Evolutionary conservation across 2,329 filamentous ascomycete species (phyloP).

Genomic region (Leptosphaerulina australis): DNA sequence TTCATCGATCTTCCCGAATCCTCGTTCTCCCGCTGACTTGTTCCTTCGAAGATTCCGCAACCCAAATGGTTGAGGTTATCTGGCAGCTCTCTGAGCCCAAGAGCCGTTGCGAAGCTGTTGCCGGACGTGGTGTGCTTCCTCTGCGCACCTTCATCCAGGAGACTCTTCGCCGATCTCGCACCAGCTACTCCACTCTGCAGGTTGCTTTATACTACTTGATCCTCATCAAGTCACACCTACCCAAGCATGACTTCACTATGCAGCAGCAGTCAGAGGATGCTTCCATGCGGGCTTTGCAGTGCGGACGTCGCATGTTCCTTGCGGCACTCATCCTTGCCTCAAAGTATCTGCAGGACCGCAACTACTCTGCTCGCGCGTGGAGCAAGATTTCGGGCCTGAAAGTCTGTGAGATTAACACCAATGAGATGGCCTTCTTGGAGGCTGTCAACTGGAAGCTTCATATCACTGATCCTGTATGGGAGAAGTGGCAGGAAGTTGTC

Average conservation of each 20-base stretch:
- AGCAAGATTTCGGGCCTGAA: conserved; percentile 98
- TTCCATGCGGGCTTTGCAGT: conserved; percentile 81
- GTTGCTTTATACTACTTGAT: conserved; percentile 96
- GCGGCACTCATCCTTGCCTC: conserved; percentile 93
- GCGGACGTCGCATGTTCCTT: conserved; percentile 96
- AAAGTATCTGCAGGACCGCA: conserved; percentile 97
- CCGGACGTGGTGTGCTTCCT: conserved; percentile 79
- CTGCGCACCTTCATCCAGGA: conserved; percentile 97
- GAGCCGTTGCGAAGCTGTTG: conserved; percentile 70
- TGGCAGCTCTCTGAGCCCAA: conserved; percentile 89
- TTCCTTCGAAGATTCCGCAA: conserved; percentile 78
- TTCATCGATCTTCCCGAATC: conserved; percentile 42
- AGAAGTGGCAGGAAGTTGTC: conserved; percentile 92
- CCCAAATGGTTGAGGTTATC: conserved; percentile 95
- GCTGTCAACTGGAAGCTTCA: conserved; percentile 95
- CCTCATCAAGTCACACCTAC: conserved; percentile 88
- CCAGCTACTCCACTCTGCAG: conserved; percentile 96
- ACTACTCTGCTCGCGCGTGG: conserved; percentile 97
- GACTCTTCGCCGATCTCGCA: conserved; percentile 90
- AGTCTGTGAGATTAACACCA: conserved; percentile 92
- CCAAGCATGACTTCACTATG: conserved; percentile 81
- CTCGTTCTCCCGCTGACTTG: conserved; percentile 38
- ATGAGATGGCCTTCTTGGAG: conserved; percentile 88
- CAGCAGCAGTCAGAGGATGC: conserved; percentile 76
- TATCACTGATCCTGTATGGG: conserved; percentile 85